Conservation (phyloP, 768 basidiomycete species). For the Auriscalpium vulgare region DNA sequence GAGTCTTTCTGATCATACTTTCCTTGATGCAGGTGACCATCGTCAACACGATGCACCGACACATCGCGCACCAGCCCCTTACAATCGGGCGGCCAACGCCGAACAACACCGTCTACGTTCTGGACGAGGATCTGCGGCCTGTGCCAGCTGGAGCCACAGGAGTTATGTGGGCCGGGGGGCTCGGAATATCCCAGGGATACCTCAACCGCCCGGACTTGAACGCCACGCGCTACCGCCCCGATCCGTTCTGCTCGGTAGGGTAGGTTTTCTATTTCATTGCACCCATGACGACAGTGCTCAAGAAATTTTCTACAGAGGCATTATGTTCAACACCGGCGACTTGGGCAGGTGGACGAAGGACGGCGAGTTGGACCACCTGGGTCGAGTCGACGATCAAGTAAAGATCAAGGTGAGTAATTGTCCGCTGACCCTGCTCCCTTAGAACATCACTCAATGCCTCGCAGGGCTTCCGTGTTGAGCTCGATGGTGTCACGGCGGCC, state of each 20-base stretch:
- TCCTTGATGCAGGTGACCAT: conserved; percentile 38
- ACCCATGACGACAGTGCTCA: conserved; percentile 4
- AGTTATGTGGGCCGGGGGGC: conserved; percentile 56
- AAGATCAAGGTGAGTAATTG: conserved; percentile 42
- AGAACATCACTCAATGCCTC: background rate
- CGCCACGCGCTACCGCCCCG: conserved; percentile 38
- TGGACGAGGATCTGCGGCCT: conserved; percentile 25
- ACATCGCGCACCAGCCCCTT: conserved; percentile 32
- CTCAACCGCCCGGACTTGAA: conserved; percentile 48
- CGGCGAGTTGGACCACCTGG: conserved; percentile 49
- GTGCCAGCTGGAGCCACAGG: conserved; percentile 28
- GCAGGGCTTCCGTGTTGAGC: conserved; percentile 55
- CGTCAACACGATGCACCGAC: conserved; percentile 47
- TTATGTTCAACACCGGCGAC: conserved; percentile 62
- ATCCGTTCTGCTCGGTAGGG: conserved; percentile 44
- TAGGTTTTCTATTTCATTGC: no score
- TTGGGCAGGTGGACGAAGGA: conserved; percentile 46
- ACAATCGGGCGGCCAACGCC: conserved; percentile 48
- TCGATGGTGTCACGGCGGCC: conserved; percentile 52
- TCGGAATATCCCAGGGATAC: conserved; percentile 47
- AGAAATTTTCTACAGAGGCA: conserved; percentile 14
- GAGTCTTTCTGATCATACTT: background rate
- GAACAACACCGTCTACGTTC: conserved; percentile 39
- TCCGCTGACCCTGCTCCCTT: no score
- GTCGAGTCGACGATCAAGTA: conserved; percentile 55